phyloP scores from a whole-genome alignment of 1,284 basidiomycete species.

The Ustilago hordei region DNA sequence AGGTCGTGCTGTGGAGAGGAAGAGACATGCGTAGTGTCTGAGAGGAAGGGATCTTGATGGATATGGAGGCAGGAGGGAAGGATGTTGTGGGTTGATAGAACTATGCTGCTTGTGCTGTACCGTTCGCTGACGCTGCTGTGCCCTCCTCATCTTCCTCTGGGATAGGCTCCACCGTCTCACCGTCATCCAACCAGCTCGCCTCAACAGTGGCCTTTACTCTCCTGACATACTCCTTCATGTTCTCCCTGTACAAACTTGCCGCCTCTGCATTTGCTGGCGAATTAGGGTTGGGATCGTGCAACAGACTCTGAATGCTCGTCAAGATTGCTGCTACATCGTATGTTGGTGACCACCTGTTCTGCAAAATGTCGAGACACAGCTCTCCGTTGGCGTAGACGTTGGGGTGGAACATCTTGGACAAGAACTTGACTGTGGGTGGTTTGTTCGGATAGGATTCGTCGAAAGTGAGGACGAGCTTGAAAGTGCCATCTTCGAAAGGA shows the following conservation, averaged over 20 bases:
- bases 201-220: constrained; percentile 79
- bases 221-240: constrained; percentile 97
- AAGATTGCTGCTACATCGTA: constrained; percentile 98
- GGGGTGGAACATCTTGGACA: constrained; percentile 97
- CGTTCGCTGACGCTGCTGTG: constrained; percentile 3
- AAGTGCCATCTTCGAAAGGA: constrained; percentile 98
- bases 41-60: not conserved
- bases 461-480: constrained; percentile 93
- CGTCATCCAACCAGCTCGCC: constrained; percentile 69
- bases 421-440: constrained; percentile 94
- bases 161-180: constrained; percentile 40
- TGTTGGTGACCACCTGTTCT: constrained; percentile 97
- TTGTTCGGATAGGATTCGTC: constrained; percentile 99
- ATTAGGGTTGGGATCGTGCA: constrained; percentile 97
- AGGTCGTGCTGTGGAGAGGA: not conserved
- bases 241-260: constrained; percentile 93
- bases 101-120: constrained; percentile 7
- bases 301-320: constrained; percentile 91
- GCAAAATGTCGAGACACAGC: constrained; percentile 95
- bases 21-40: too few relatives aligned
- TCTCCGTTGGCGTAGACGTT: constrained; percentile 99
- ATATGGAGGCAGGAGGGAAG: not conserved
- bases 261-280: constrained; percentile 96
- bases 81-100: not conserved
- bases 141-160: constrained; percentile 41